phyloP scores from a whole-genome alignment of 1,284 basidiomycete species.

The Phenoliferia sp. region DNA sequence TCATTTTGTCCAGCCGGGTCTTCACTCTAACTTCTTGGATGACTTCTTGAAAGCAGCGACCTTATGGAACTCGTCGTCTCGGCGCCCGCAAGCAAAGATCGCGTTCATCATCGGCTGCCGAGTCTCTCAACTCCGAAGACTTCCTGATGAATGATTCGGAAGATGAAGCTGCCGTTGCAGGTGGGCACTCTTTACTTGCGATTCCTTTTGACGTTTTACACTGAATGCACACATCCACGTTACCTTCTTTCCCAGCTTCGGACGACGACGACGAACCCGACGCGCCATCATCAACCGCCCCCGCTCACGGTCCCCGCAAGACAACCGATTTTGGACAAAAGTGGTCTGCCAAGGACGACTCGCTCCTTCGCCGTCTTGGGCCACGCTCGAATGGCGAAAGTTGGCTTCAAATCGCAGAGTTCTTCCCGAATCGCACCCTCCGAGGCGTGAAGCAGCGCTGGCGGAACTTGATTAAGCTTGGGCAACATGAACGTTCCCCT shows the following conservation, averaged over 20 bases:
- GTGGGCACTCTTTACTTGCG: no score
- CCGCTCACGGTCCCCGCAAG: not conserved
- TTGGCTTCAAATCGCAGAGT: not conserved
- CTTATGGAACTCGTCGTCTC: not conserved
- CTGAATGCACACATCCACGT: no score
- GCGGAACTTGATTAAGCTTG: not conserved
- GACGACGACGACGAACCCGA: not conserved
- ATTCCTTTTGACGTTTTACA: no score
- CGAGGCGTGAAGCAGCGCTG: not conserved
- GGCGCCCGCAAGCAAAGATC: not conserved
- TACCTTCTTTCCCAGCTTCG: not conserved
- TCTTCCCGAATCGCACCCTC: not conserved
- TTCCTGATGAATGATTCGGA: not conserved
- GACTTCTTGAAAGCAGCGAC: not conserved
- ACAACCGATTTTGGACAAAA: not conserved
- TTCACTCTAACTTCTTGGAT: no score
- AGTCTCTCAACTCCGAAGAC: not conserved
- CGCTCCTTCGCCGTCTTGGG: not conserved
- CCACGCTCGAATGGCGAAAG: not conserved
- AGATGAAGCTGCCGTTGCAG: not conserved
- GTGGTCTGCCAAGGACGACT: not conserved
- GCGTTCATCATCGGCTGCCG: not conserved
- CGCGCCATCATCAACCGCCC: not conserved
- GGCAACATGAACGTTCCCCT: not conserved
- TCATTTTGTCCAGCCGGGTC: no score